Evolutionary conservation across 2,329 filamentous ascomycete species (phyloP).

Genomic region (Coccinonectria pachysandricola): DNA sequence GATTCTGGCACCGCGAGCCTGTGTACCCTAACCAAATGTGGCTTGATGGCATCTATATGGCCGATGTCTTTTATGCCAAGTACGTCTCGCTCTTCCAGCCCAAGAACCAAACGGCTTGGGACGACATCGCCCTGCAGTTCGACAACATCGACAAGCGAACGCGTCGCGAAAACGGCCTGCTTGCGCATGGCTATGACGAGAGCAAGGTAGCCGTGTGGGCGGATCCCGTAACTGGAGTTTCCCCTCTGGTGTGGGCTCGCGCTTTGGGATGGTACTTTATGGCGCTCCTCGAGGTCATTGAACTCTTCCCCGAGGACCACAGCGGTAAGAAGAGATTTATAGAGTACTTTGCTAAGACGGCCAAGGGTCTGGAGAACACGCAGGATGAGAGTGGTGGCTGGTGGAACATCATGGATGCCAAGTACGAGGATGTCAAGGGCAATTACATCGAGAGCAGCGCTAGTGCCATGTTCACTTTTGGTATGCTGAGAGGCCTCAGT

Average conservation of each 20-base stretch:
- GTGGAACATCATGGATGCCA: conserved; percentile 45
- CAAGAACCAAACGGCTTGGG: conserved; percentile 27
- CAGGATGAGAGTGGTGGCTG: conserved; percentile 38
- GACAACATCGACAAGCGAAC: conserved; percentile 33
- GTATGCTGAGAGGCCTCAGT: conserved; percentile 31
- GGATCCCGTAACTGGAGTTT: conserved; percentile 33
- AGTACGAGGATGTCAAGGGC: conserved; percentile 32
- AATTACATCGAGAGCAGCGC: conserved; percentile 51
- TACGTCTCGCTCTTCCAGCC: conserved; percentile 26
- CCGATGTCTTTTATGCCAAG: conserved; percentile 29
- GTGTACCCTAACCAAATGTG: conserved; percentile 43
- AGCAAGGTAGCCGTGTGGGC: conserved; percentile 37
- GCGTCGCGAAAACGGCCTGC: conserved; percentile 26
- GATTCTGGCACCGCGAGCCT: conserved; percentile 34
- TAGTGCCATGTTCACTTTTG: conserved; percentile 45
- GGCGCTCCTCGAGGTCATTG: conserved; percentile 36
- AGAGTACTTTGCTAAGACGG: conserved; percentile 28
- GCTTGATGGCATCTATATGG: conserved; percentile 44
- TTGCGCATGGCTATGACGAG: conserved; percentile 43
- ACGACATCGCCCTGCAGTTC: conserved; percentile 33
- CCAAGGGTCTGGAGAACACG: conserved; percentile 27
- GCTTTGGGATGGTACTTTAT: conserved; percentile 42
- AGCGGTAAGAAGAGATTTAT: conserved; percentile 23
- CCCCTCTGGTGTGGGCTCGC: conserved; percentile 40
- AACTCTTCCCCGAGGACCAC: conserved; percentile 28